Base-by-base conservation (phyloP, 2,329 filamentous ascomycete genomes). In the Penicillium italicum region DNA sequence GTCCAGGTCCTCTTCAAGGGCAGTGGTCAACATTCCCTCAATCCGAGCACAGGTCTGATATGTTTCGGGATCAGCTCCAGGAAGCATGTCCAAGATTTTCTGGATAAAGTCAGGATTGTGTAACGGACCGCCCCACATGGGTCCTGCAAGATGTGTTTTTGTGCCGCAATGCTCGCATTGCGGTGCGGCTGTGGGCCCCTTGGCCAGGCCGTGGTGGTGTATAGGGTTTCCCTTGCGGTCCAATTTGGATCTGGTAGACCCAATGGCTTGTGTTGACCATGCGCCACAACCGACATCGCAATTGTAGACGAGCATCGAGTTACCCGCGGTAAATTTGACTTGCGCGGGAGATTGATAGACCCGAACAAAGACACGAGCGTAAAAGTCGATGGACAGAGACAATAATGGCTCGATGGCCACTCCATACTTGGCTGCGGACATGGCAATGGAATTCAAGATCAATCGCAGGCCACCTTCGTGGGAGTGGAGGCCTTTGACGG, bases 351-450 rank as follows among this genome's bases (percentile, higher is more conserved):
- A 91, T 63, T 85, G 90, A 57, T 84, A 82, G 34, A 99, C 82
- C 20, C 88, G 85, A 43, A 99, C 87, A 69, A 97, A 99, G 2
- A 97, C 81, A 43, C 95, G 85, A 20, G 88, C 86, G 70, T 99
- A 99, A 72, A 95, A 99, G 73, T 99, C 94, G 59, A 97, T 96
- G 3, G 91, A 97, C 1, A 99, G 82, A 6, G 91, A 96, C 11
- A 99, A 82, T 4, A 97, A 81, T 0, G 94, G 94, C 72, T 97
- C 92, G 56, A 97, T 91, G 0, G 90, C 81, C 40, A 97, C 78
- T 1, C 94, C 93, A 64, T 99, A 95, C 59, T 87, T 87, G 16
- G 88, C 90, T 4, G 91, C 94, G 0, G 90, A 83, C 0, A 85
- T 84, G 2, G 92, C 89, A 55, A 97, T 84, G 4, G 87, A 84